Evolutionary conservation across 2,329 filamentous ascomycete species (phyloP), one percentile per base, ranked within the genome.

Genomic region (Pestalotiopsis sp.): DNA sequence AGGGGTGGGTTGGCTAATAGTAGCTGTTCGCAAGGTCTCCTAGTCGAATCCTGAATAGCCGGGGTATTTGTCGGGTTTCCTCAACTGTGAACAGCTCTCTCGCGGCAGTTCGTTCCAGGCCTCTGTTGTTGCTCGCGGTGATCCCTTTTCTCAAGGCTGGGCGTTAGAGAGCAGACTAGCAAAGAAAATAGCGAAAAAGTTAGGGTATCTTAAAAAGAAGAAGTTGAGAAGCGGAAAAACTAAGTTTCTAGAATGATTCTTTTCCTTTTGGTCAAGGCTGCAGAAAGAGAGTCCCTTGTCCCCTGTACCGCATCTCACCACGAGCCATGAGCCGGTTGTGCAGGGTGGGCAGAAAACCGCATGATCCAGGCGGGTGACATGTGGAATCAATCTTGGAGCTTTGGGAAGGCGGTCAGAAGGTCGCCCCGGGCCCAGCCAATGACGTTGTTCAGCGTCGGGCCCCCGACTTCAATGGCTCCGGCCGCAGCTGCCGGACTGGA

Each of bases 261-360:
- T 52, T 52, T 36, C 31, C 45, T 52, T 20, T 52, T n/a, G 45
- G 45, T 52, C 17, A 20, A 52, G 45, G 45, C 45, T 52, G 17
- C 45, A 52, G 17, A 20, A n/a, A 17, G 7, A 17, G 7, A 20
- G 7, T 52, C 3, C 45, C 45, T 3, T 52, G 45, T 52, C 17
- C 20, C 31, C 31, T 36, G 31, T n/a, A 52, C 45, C 17, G 20
- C 45, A 52, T 52, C 45, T 39, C 31, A 14, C 59, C 20, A 13
- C 27, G 38, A 39, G 25, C 59, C 31, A 59, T 59, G 12, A 59
- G 57, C 27, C 20, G 45, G 57, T 25, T 27, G 36, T 14, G 13
- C 31, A 61, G 38, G 12, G n/a, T 39, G 31, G 59, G 59, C 59
- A 61, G 59, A 61, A 61, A 61, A 61, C 27, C 59, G 59, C 59